Evolutionary conservation across 352 stramenopile species (phyloP), one percentile per base, ranked within the genome.

Genomic region (Globisporangium parvum): DNA sequence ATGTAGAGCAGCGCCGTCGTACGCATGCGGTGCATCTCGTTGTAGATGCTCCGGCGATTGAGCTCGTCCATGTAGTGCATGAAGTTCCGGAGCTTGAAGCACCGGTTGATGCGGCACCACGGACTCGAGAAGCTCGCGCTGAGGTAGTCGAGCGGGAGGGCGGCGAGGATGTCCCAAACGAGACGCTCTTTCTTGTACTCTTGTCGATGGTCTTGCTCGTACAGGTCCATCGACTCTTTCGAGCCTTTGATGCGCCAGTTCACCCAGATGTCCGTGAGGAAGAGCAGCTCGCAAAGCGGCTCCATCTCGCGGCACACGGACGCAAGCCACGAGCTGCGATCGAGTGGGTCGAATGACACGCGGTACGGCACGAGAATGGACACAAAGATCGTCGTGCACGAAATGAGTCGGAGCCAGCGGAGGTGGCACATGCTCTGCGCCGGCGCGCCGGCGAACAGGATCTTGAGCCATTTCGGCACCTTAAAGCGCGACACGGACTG

Each of bases 1-100:
- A 77, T 33, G 45, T 86, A 88, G 3, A 86, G 54, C 42, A 85
- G 41, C 71, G 70, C 78, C 10, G 81, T 54, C 18, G 74, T 83
- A 42, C 75, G 61, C 17, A 77, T 63, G 2, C 63, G 68, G 47
- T 86, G 83, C 1, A 77, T 31, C 39, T 88, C 77, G 48, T 82
- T 83, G 6, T 69, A 65, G 14, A 88, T 73, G 31, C 75, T 86
- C 1, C 69, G 63, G 0, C 77, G 67, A 17, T 75, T 84, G 48
- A 86, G 73, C 54, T 88, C 75, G n/a, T 71, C 81, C 1, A 71
- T 67, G 37, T 83, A 87, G 57, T 83, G 75, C 20, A 72, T 59
- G 15, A 84, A 56, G 42, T 86, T 84, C 8, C 46, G 50, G 15
- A 79, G 65, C 60, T 87, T 87, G 28, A 85, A 37, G 45, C 73